Evolutionary conservation across 192 early-diverging fungal species (phyloP), one percentile per base, ranked within the genome.

Genomic region (Rhizophagus sp.): DNA sequence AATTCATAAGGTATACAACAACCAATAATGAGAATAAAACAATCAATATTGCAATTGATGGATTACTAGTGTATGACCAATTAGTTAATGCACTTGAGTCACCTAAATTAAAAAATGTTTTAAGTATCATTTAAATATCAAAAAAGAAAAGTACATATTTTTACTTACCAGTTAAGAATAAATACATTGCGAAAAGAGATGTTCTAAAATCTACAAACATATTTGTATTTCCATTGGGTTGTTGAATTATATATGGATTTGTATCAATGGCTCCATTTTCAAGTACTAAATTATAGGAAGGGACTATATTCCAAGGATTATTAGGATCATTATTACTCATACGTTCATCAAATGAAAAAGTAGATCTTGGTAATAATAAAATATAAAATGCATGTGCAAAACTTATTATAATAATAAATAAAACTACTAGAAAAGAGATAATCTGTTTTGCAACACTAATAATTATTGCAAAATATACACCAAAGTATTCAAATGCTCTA

Each of bases 401-500:
- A 41, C 39, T 27, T 5, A 73, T n/a, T 25, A 73, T 19, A 9
- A 73, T 73, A 15, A 73, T 15, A 12, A 19, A 19, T 10, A 73
- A 30, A 0, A 73, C 7, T 12, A 73, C 7, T 19, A 73, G 24
- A 15, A 73, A 73, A 49, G 41, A 73, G 22, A 73, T 24, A 11
- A 73, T 41, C 15, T 50, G 22, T 33, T 25, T 4, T 24, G 71
- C 71, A 25, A 73, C 71, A 24, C 71, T 41, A 7, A 73, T 41
- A 4, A 73, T 73, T 7, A 73, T 73, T 19, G 71, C 71, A 44
- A 49, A 50, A 52, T 73, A 73, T 49, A 47, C 27, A 49, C 71
- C 71, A 50, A 73, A 73, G 11, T 49, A 73, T 73, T 73, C 71
- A 47, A 73, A 47, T 15, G 71, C 44, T 24, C 71, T 39, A 25